Conservation (phyloP, 2,329 filamentous ascomycete species). For the Trichoderma oligosporum region DNA sequence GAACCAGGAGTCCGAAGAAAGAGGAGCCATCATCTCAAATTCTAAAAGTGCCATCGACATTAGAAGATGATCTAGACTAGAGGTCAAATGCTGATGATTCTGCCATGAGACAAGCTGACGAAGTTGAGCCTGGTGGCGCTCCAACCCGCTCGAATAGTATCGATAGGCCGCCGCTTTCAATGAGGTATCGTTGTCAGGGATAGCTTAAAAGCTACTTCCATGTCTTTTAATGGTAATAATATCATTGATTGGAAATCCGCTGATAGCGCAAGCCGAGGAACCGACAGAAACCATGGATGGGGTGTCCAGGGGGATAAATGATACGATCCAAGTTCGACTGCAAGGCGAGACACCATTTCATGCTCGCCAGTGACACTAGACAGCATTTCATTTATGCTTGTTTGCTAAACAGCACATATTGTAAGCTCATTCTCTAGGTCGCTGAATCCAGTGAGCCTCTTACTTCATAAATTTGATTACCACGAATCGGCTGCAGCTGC, state of each 20-base stretch:
- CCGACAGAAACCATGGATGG: constrained; percentile 1
- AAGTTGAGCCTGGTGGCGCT: constrained; percentile 1
- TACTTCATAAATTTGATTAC: not conserved
- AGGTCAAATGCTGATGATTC: not conserved
- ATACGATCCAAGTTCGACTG: constrained; percentile 5
- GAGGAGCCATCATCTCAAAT: constrained; percentile 17
- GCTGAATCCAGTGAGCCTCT: not conserved
- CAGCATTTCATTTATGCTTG: not conserved
- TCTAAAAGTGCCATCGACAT: constrained; percentile 14
- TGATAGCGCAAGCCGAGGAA: constrained; percentile 1
- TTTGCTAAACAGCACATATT: not conserved
- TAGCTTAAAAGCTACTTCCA: not conserved
- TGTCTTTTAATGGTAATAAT: not conserved
- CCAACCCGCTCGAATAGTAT: constrained; percentile 1
- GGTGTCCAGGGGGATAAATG: constrained; percentile 13
- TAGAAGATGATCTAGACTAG: not conserved
- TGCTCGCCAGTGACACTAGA: not conserved
- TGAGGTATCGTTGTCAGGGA: not conserved
- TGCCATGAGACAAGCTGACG: not conserved
- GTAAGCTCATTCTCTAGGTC: not conserved
- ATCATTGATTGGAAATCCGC: not conserved
- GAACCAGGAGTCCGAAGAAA: constrained; percentile 5
- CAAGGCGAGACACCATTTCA: constrained; percentile 2
- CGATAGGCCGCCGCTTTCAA: not conserved
- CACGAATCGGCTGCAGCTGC: not conserved